Evolutionary conservation across 345 rosid genomes (phyloP).

Genomic region (Gossypium thurberi): DNA sequence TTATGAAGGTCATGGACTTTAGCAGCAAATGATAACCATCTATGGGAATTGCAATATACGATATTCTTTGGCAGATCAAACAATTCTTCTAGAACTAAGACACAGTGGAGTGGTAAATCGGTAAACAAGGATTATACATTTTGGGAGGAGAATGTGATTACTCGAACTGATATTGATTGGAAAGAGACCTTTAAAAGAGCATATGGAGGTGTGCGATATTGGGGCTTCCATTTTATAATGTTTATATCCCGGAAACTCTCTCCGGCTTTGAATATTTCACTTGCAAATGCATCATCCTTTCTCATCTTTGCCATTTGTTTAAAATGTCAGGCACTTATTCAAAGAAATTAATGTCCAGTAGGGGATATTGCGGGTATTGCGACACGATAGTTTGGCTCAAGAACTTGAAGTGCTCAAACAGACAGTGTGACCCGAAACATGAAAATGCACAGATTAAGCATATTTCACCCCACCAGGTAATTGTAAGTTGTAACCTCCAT

Average conservation of each 20-base stretch:
- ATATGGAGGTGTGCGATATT: conserved; percentile 32
- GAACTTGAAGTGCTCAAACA: conserved; percentile 34
- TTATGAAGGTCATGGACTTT: conserved; percentile 70
- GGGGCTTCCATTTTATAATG: neutral
- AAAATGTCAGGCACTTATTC: conserved; percentile 32
- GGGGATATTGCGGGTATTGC: conserved; percentile 61
- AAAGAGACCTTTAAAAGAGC: conserved; percentile 50
- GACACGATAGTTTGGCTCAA: conserved; percentile 50
- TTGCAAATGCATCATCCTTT: neutral
- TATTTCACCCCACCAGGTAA: conserved; percentile 39
- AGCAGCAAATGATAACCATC: conserved; percentile 47
- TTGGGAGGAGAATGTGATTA: neutral
- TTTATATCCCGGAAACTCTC: neutral
- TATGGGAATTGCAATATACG: conserved; percentile 51
- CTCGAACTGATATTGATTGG: conserved; percentile 38
- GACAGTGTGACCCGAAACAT: conserved; percentile 10
- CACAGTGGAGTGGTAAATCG: neutral
- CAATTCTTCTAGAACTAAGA: conserved; percentile 14
- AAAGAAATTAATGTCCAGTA: conserved; percentile 34
- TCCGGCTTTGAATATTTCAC: neutral
- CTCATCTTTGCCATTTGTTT: neutral
- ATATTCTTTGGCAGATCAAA: conserved; percentile 23
- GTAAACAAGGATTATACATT: neutral
- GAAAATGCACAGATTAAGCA: conserved; percentile 26
- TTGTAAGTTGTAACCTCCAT: neutral